Base-by-base conservation (phyloP, 257 asterid genomes). In the Nicotiana tomentosiformis region DNA sequence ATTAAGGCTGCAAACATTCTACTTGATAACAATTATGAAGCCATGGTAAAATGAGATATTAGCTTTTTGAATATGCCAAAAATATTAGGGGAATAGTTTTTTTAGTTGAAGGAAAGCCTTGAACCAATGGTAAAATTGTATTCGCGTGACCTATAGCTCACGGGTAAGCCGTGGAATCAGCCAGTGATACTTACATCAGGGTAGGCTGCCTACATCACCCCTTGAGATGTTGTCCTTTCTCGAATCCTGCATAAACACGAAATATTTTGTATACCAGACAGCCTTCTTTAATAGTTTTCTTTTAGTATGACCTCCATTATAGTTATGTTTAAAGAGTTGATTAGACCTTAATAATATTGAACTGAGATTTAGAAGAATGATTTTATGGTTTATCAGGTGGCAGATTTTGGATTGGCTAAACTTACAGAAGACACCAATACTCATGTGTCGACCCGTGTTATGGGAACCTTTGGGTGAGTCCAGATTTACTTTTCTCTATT, bases 331-430 rank as follows among this genome's bases (percentile, higher is more conserved):
- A 60, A 60, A 20, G 16, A 1, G 65, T 58, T 58, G 60, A 55
- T 55, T 14, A 32, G 5, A 32, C 33, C 3, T 32, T 32, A 32
- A 1, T 32, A 32, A 18, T 58, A 58, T 6, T 58, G 16, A 20
- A 5, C 0, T 10, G 12, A 7, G 3, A 15, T 51, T 74, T 74
- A 23, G 23, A 49, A 49, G n/a, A 49, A 20, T 32, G 5, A 3
- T 49, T 74, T 74, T 35, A 43, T 18, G 58, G 1, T 77, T 81
- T 2, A 80, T 30, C 79, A 95, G 99, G 99, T 95, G 88, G 98
- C 98, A 55, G 98, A 95, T 89, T 95, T 95, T 46, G 98, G 98
- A 66, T 87, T 95, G 89, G 98, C 98, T 26, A 95, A 92, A 78
- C 98, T 95, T 66, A 85, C 98, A 18, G 88, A 96, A 8, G 98